Base-by-base conservation (phyloP, 78 protist species). In the Dictyostelium firmibasis region DNA sequence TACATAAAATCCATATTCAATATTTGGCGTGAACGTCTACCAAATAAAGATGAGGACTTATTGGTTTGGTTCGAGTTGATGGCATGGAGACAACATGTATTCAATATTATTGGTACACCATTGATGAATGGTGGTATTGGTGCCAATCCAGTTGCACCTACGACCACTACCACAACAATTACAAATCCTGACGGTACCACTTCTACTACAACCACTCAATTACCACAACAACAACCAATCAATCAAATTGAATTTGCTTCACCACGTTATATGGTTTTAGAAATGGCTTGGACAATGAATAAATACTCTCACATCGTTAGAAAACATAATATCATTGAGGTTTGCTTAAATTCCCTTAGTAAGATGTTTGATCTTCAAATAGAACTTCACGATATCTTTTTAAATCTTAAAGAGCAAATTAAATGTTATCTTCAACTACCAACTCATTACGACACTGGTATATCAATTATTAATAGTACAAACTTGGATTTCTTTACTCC, bases 11-110 rank as follows among this genome's bases (percentile, higher is more conserved):
- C 87, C 14, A 89, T 92, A 27, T 92, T 98, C 31, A 50, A 70
- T 31, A 96, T 84, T 25, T 97, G 98, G 98, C 57, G 97, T 25
- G 98, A 97, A 29, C 50, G 98, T 29, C 77, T 97, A 57, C 98
- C 98, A 53, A 94, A 88, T 70, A 74, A 86, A 20, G 96, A 96
- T 85, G 97, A 95, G 7, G 97, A 95, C 35, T 29, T 95, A 31
- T 47, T n/a, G 20, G 91, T 97, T 35, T 97, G 98, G 98, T 83
- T 75, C 14, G 98, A 97, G 4, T 41, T 97, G 20, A 18, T 94
- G 27, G 60, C 85, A 11, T 86, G 94, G 94, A 27, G 97, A n/a
- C 97, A 94, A 81, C 86, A 94, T 1, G 88, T 92, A 69, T 83
- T 92, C 81, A 25, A 36, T 27, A 16, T 83, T 2, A 74, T 92